Evolutionary conservation across 2,329 filamentous ascomycete species (phyloP), one percentile per base, ranked within the genome.

Genomic region (Xylaria sp.): DNA sequence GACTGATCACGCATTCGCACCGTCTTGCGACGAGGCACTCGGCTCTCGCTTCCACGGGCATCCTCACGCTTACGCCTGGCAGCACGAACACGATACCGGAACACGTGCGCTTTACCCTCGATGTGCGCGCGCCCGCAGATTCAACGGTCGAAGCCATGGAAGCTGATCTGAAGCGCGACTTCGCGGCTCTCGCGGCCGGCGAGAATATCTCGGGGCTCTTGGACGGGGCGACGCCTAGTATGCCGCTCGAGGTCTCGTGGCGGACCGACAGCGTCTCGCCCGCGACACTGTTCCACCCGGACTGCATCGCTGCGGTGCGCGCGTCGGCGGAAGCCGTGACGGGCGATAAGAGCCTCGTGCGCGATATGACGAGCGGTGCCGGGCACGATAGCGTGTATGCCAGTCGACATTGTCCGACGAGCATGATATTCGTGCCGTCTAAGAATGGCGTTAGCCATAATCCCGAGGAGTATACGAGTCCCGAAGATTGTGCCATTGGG

Each of bases 41-140:
- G 1, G 91, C 89, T 13, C 82, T 94, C 12, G 91, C 90, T 5
- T 90, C 87, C 2, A 92, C 92, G 0, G 92, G 91, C 0, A 92
- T 94, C 64, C 78, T 94, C 58, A 89, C 85, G 13, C 82, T 90
- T 8, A 86, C 85, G 56, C 91, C 91, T 0, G 90, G 91, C 4
- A 90, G 86, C 69, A 91, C 91, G 18, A 94, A 94, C 78, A 94
- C 92, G 0, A 89, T 94, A 0, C 90, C 92, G 0, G 90, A 90
- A 0, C 79, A 82, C 36, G 92, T 93, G 6, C 84, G 84, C 54
- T 92, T 93, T 78, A 89, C 85, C 36, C 85, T 93, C 5, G 91
- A 94, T 75, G 87, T 93, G 62, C 88, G 91, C 39, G 85, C 85
- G 83, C 5, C 82, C 3, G 43, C 85, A 41, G 87, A 91, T 74